Conservation (phyloP, 805 yeast species). For the Suhomyces sp. region DNA sequence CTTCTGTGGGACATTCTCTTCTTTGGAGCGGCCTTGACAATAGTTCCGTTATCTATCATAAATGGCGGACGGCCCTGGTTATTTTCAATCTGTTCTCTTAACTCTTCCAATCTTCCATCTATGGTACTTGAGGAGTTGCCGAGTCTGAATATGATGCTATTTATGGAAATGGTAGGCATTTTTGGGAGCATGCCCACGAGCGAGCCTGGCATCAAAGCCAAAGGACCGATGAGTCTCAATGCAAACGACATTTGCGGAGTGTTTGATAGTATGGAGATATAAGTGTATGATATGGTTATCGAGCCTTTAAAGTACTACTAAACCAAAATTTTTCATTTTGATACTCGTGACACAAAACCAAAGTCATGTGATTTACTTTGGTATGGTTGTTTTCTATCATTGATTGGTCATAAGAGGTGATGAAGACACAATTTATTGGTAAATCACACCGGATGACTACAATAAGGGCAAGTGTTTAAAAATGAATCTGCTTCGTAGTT, state of each 20-base stretch:
- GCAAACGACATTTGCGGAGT: constrained; percentile 24
- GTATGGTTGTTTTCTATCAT: no score
- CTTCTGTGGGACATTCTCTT: constrained; percentile 87
- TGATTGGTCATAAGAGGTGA: no score
- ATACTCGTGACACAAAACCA: no score
- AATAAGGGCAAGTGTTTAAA: no score
- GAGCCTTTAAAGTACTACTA: not conserved
- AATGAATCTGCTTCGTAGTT: no score
- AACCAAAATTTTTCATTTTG: constrained; percentile 5
- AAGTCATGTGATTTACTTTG: no score
- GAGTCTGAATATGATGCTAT: constrained; percentile 1
- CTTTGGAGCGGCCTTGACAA: constrained; percentile 87
- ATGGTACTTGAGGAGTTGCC: not conserved
- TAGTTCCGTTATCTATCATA: constrained; percentile 61
- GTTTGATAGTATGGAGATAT: not conserved
- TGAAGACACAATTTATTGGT: no score
- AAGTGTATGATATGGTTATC: no score
- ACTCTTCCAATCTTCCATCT: constrained; percentile 34
- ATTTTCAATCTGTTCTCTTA: constrained; percentile 40
- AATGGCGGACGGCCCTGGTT: constrained; percentile 34
- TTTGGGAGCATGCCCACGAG: constrained; percentile 11
- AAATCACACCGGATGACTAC: no score
- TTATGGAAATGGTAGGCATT: constrained; percentile 10
- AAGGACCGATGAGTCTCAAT: constrained; percentile 18
- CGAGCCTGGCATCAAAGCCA: constrained; percentile 4